Percentiles rank a stretch among this genome's conserved stretches.
Evolutionary conservation across 2,329 filamentous ascomycete species (phyloP).

Genomic region (Nakataea oryzae): DNA sequence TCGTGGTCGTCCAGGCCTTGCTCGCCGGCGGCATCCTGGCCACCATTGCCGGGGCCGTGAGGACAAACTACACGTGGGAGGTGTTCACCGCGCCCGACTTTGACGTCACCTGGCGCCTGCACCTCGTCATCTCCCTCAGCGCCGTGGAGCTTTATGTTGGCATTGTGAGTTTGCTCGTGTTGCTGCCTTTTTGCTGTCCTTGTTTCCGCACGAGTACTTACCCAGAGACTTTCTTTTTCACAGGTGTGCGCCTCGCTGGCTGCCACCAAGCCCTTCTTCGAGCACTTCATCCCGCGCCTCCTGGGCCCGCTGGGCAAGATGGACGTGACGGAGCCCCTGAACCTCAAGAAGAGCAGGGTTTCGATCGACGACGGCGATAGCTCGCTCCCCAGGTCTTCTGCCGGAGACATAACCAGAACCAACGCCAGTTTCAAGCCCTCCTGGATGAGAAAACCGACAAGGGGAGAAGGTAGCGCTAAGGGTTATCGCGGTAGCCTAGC

Average conservation of each 20-base stretch:
- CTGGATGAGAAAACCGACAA: not conserved
- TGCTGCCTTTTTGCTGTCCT: not conserved
- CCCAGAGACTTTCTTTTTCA: not conserved
- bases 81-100: slow-evolving; percentile 14
- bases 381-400: not conserved
- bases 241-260: slow-evolving; percentile 33
- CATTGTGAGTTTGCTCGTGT: slow-evolving; percentile 19
- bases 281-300: slow-evolving; percentile 21
- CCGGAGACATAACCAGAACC: not conserved
- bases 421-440: not conserved
- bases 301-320: slow-evolving; percentile 7
- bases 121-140: slow-evolving; percentile 22
- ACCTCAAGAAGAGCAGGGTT: not conserved
- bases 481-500: not conserved
- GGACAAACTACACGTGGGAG: slow-evolving; percentile 24
- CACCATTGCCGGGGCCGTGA: slow-evolving; percentile 23
- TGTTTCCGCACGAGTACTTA: not conserved
- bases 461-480: too few species aligned
- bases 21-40: slow-evolving; percentile 40
- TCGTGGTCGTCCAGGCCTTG: slow-evolving; percentile 31
- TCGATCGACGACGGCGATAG: not conserved
- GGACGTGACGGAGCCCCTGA: slow-evolving; percentile 8
- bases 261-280: slow-evolving; percentile 32
- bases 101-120: slow-evolving; percentile 25
- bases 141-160: slow-evolving; percentile 30